phyloP scores from a whole-genome alignment of 2,329 filamentous ascomycete species.

The Penicillium frequentans region DNA sequence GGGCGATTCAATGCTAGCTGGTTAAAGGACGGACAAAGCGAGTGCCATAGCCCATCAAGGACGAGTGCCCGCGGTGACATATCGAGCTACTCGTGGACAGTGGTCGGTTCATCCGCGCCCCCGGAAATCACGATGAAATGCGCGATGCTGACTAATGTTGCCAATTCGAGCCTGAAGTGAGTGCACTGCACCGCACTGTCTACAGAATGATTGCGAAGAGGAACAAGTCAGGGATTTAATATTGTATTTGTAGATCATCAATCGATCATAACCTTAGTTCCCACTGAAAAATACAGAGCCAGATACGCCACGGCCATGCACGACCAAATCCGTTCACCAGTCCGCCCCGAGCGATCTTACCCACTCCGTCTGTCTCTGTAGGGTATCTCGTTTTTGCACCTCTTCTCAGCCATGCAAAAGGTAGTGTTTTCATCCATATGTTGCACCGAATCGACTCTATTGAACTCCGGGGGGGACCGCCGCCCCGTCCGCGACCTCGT shows the following conservation, averaged over 20 bases:
- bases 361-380: conserved; percentile 26
- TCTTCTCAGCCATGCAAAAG: conserved; percentile 17
- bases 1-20: conserved; percentile 17
- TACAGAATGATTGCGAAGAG: conserved; percentile 14
- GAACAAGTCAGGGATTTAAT: conserved; percentile 7
- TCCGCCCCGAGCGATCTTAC: conserved; percentile 28
- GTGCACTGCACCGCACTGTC: neutral
- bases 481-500: conserved; percentile 2
- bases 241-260: conserved; percentile 16
- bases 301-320: conserved; percentile 44
- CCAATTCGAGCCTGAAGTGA: neutral
- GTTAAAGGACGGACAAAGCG: conserved; percentile 40
- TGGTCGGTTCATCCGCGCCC: neutral
- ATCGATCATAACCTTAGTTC: conserved; percentile 26
- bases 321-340: conserved; percentile 31
- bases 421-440: conserved; percentile 14
- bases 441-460: neutral
- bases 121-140: conserved; percentile 6
- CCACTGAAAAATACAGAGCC: conserved; percentile 35
- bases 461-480: conserved; percentile 2
- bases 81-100: conserved; percentile 15
- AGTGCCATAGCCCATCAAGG: conserved; percentile 43
- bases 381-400: conserved; percentile 38
- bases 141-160: neutral
- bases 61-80: conserved; percentile 36